Base-by-base conservation (phyloP, 345 rosid species). In the Orychophragmus violaceus region DNA sequence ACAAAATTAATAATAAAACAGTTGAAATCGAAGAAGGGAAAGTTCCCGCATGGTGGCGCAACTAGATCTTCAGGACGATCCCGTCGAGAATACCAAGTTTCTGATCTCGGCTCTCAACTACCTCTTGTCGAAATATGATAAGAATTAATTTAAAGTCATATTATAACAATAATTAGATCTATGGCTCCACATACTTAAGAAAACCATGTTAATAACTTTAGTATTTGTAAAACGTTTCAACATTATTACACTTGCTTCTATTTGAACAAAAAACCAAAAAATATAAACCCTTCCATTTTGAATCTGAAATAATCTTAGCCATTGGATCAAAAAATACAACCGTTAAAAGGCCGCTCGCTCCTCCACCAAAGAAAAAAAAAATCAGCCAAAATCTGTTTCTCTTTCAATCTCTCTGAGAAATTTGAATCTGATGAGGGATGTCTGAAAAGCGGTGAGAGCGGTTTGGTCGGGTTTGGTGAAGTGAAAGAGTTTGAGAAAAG, bases 11-110 rank as follows among this genome's bases (percentile, higher is more conserved):
- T 13, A 37, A 13, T 0, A 1, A 14, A 5, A 4, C 33, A 33
- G 74, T 12, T 28, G 62, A 70, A 62, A 62, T 62, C 69, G 56
- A 70, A 44, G 62, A 56, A 5, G 57, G 18, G 7, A 44, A 35
- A 57, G 72, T 82, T 82, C 90, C 86, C 90, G 84, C 87, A 92
- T 86, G 97, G 85, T 78, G 69, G 81, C 87, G 76, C 52, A 29
- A 3, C 2, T 7, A 8, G 33, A 29, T 29, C 2, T 65, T 79
- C 79, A 72, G 82, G 75, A 76, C 13, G 85, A 82, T 64, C 74
- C 71, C 18, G 68, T 69, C 0, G 78, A 82, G 56, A 82, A 81
- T 71, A 74, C 96, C 4, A 88, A 87, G 76, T 81, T 92, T 46
- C 75, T 93, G 76, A 84, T 93, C 70, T 84, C 70, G 53, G 95